A percentile compares a stretch with the other conserved stretches of the same genome.
phyloP scores from a whole-genome alignment of 75 land plant genomes.

The Picea glauca region DNA sequence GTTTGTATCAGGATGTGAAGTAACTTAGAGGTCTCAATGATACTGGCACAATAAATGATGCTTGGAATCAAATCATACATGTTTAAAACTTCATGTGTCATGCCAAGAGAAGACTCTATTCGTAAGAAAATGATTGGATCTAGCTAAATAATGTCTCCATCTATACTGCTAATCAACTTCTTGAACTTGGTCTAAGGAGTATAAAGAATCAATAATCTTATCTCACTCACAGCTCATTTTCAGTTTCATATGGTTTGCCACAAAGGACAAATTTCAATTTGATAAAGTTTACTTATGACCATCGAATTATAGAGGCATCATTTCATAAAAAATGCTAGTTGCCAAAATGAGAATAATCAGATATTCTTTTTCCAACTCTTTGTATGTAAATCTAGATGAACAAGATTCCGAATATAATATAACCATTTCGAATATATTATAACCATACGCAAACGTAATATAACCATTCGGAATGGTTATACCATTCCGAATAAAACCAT shows the following conservation, averaged over 20 bases:
- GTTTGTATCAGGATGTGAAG: background rate
- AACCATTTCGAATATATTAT: too few species aligned
- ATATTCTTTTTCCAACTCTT: too few species aligned
- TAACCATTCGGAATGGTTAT: too few species aligned
- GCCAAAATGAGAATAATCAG: too few species aligned
- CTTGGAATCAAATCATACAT: background rate
- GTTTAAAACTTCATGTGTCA: background rate
- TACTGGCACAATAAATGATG: background rate
- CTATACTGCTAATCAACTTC: too few species aligned
- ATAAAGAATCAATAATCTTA: background rate
- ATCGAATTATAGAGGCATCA: background rate
- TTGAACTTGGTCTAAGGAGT: background rate
- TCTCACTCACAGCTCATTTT: background rate
- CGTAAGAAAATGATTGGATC: background rate
- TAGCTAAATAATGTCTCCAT: background rate
- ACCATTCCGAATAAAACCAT: too few species aligned
- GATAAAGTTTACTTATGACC: background rate
- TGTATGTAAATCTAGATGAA: too few species aligned
- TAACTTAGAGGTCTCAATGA: background rate
- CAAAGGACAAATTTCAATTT: background rate
- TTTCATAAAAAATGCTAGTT: too few species aligned
- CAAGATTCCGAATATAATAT: too few species aligned
- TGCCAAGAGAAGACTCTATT: background rate
- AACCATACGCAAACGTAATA: too few species aligned
- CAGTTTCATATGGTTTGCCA: background rate